Evolutionary conservation across 345 rosid genomes (phyloP).

Genomic region (Limnanthes douglasii): DNA sequence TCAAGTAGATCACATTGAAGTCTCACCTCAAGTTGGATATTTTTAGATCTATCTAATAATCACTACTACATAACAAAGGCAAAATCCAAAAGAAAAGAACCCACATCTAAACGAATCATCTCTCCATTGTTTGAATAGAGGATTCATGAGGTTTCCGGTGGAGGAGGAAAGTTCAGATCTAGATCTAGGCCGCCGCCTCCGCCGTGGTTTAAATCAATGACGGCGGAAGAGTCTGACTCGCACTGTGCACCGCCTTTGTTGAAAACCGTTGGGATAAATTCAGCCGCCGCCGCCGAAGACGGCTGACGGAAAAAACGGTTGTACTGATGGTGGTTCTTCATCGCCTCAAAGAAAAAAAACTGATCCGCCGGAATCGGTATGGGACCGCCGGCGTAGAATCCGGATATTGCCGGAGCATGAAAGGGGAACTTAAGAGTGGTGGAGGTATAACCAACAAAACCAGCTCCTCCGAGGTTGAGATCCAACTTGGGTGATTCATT

Average conservation of each 20-base stretch:
- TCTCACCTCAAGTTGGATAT: too few relatives aligned
- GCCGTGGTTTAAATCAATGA: conserved; percentile 24
- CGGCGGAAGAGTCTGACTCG: conserved; percentile 50
- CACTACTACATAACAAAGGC: too few relatives aligned
- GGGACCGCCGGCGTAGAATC: conserved; percentile 4
- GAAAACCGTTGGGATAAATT: too few relatives aligned
- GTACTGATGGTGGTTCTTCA: conserved; percentile 8
- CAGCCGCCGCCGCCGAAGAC: conserved; percentile 2
- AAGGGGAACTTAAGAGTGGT: conserved; percentile 9
- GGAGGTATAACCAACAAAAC: conserved; percentile 1
- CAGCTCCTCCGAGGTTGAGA: conserved; percentile 22
- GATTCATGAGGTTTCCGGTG: too few relatives aligned
- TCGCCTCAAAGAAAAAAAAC: conserved; percentile 22
- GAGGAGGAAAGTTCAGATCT: conserved; percentile 54
- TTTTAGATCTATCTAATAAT: too few relatives aligned
- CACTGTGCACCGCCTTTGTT: conserved; percentile 20
- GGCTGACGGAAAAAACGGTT: too few relatives aligned
- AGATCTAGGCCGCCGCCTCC: conserved; percentile 17
- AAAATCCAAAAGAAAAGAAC: too few relatives aligned
- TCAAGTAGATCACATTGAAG: too few relatives aligned
- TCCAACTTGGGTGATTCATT: conserved; percentile 21
- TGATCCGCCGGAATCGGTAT: conserved; percentile 15
- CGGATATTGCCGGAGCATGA: conserved; percentile 4
- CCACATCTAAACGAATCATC: too few relatives aligned
- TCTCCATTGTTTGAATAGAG: too few relatives aligned